Conservation (phyloP, 345 rosid species). For the Arabis hirsuta region DNA sequence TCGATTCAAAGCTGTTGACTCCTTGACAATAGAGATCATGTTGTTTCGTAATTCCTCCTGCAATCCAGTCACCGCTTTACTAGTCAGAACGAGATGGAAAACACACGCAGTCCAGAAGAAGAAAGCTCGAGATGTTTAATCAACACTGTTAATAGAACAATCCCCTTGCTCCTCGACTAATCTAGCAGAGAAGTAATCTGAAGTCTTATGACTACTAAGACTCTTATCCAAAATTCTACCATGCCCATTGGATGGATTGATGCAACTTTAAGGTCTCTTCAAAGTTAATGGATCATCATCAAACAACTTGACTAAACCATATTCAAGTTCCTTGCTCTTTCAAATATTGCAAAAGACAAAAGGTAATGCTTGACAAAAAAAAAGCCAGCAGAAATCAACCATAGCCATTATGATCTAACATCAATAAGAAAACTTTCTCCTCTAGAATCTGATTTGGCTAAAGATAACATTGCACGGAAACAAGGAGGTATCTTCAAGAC, state of each 20-base stretch:
- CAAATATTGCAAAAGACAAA: too few species aligned
- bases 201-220: not conserved
- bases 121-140: not conserved
- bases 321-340: too few species aligned
- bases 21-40: constrained; percentile 67
- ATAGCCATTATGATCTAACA: constrained; percentile 6
- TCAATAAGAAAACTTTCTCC: not conserved
- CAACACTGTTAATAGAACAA: constrained; percentile 17
- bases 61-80: constrained; percentile 11
- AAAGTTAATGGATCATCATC: not conserved
- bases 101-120: constrained; percentile 1
- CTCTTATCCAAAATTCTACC: constrained; percentile 6
- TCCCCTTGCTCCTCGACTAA: not conserved
- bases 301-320: not conserved
- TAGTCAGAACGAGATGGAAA: constrained; percentile 1
- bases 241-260: not conserved
- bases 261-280: not conserved
- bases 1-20: constrained; percentile 65
- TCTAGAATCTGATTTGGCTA: not conserved
- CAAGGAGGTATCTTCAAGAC: not conserved
- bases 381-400: not conserved
- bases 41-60: constrained; percentile 83
- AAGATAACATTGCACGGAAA: not conserved
- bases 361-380: too few species aligned
- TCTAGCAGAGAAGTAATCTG: not conserved